These are phyloP conservation scores for Peribolospora kevripleyi DNA, from an alignment of 768 basidiomycete genomes.

Conservation along the genomic window DNA sequence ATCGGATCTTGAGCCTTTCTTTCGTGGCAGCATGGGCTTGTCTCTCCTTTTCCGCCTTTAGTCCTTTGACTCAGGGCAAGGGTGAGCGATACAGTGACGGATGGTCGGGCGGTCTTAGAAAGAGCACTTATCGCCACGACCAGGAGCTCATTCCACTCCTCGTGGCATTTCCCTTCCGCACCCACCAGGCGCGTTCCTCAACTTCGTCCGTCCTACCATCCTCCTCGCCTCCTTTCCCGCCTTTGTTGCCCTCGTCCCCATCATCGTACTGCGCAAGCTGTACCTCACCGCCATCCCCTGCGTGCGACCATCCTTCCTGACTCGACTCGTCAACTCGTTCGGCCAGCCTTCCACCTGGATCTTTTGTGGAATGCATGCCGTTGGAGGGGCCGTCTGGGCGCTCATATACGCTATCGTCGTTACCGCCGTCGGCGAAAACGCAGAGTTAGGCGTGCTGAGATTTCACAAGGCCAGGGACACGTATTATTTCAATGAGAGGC, in stretches of 20 bases:
- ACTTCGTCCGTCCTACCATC: slow-evolving; percentile 1
- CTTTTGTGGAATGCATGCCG: too few relatives aligned
- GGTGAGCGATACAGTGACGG: too few relatives aligned
- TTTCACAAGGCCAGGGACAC: slow-evolving; percentile 1
- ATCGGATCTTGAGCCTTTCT: too few relatives aligned
- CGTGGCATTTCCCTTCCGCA: too few relatives aligned
- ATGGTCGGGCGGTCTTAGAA: too few relatives aligned
- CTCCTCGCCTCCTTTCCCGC: slow-evolving; percentile 1
- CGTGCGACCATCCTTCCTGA: too few relatives aligned
- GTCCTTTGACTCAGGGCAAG: too few relatives aligned
- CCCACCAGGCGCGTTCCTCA: slow-evolving; percentile 18
- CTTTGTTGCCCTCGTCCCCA: slow-evolving; percentile 4
- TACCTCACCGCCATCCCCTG: slow-evolving; percentile 3
- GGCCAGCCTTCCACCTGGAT: neutral
- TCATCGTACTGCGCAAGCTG: slow-evolving; percentile 9
- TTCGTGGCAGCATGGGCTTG: too few relatives aligned
- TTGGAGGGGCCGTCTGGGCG: too few relatives aligned
- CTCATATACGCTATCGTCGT: neutral
- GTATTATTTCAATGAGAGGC: slow-evolving; percentile 9
- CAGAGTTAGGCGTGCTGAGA: neutral
- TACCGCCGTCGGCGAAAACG: neutral
- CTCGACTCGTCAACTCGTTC: neutral
- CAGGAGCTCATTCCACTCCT: slow-evolving; percentile 14
- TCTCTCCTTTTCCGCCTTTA: too few relatives aligned
- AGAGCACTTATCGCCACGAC: slow-evolving; percentile 24